Base-by-base conservation (phyloP, 1,139 yeast species). In the Geotrichum reessii region DNA sequence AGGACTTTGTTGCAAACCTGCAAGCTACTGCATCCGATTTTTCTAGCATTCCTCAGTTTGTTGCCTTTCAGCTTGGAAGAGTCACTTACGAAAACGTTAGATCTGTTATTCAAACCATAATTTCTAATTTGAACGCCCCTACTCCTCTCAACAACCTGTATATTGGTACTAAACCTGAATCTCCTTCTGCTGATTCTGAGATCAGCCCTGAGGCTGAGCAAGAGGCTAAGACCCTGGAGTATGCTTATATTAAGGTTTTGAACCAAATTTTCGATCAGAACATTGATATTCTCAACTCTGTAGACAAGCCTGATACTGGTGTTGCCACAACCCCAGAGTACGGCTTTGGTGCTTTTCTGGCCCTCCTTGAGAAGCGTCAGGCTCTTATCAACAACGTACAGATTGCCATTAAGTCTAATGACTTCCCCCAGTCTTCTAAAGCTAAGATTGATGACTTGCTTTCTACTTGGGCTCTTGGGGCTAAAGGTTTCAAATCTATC, bases 331-430 rank as follows among this genome's bases (percentile, higher is more conserved):
- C 69, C 9, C 98, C 98, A 11, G 97, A 91, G 72, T 91, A 77
- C 69, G 97, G 97, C 1, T 89, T 81, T 65, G 99, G 99, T 72
- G 76, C 83, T 44, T 90, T 78, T 68, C 74, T 91, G 66, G 81
- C 80, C 52, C 76, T 76, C 49, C 79, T 83, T 66, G 83, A 84
- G 66, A 61, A 63, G 50, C 66, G 64, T 58, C 68, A 74, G 28
- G 71, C 74, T 44, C 77, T 87, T 65, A 68, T 81, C 42, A 71
- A 74, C 3, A 70, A 79, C 61, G 84, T 85, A n/a, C 77, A 79
- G 63, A 63, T 68, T 5, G 75, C 84, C 2, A 71, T 87, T 49
- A 82, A 82, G 65, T 69, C 74, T 17, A 78, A 81, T 60, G 75
- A 78, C 55, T 80, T 82, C 66, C 70, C 76, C 51, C 70, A 83